These are phyloP conservation scores for Pulicaria dysenterica DNA, from an alignment of 129 eudicot species.

Conservation along the genomic window DNA sequence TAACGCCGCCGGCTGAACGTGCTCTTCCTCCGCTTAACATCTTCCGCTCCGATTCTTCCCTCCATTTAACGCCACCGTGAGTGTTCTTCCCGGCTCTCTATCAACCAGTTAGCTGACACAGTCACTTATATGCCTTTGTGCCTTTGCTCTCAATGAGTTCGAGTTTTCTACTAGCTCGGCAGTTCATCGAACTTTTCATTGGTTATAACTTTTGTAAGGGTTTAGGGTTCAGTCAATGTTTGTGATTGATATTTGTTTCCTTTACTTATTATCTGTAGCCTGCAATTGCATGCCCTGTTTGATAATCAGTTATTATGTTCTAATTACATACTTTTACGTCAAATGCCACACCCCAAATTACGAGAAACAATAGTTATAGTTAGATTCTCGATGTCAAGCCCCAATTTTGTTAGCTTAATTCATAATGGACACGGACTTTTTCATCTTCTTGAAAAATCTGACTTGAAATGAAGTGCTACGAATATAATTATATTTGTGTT, in stretches of 20 bases:
- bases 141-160: not conserved
- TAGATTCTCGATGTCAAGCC: not conserved
- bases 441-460: too few species aligned
- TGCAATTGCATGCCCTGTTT: not conserved
- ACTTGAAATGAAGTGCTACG: too few species aligned
- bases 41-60: not conserved
- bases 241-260: not conserved
- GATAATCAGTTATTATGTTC: not conserved
- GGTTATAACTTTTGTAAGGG: not conserved
- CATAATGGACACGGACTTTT: too few species aligned
- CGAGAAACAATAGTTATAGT: not conserved
- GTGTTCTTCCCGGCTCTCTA: not conserved
- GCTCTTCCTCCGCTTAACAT: not conserved
- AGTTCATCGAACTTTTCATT: not conserved
- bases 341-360: not conserved
- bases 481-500: too few species aligned
- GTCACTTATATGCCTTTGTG: not conserved
- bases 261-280: not conserved
- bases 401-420: too few species aligned
- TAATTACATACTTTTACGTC: not conserved
- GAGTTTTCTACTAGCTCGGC: not conserved
- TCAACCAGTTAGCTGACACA: not conserved
- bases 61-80: slow-evolving; percentile 9
- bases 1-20: not conserved
- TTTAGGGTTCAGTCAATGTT: slow-evolving; percentile 8